These are phyloP conservation scores for Boeremia exigua DNA, from an alignment of 2,329 filamentous ascomycete genomes.

Conservation along the genomic window DNA sequence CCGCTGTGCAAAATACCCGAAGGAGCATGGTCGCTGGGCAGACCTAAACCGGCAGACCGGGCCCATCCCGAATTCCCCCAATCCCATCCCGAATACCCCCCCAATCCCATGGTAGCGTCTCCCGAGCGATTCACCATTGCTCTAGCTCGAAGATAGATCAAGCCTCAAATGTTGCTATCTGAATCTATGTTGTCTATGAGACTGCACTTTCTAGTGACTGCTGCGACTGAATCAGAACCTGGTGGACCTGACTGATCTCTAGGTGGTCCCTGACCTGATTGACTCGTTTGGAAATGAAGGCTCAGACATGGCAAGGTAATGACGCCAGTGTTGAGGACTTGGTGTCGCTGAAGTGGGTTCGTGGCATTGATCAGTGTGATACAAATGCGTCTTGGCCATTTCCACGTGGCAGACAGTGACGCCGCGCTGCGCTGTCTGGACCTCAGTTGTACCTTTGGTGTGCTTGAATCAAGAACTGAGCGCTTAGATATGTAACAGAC, in stretches of 20 bases:
- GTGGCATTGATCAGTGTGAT: slow-evolving; percentile 17
- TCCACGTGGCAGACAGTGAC: slow-evolving; percentile 16
- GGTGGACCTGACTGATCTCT: slow-evolving; percentile 1
- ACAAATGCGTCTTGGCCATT: slow-evolving; percentile 10
- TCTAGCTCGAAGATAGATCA: slow-evolving; percentile 9
- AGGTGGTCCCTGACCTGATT: slow-evolving; percentile 7
- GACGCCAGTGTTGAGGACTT: slow-evolving; percentile 11
- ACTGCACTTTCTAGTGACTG: not conserved
- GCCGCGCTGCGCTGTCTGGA: slow-evolving; percentile 10
- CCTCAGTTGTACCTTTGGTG: not conserved
- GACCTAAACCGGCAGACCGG: slow-evolving; percentile 27
- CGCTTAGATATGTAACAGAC: slow-evolving; percentile 1
- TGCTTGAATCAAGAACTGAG: not conserved
- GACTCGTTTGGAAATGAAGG: slow-evolving; percentile 14
- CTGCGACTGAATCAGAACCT: not conserved
- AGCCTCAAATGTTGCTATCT: slow-evolving; percentile 18
- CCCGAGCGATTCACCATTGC: slow-evolving; percentile 18
- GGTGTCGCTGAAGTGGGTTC: slow-evolving; percentile 12
- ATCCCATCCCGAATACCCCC: slow-evolving; percentile 15
- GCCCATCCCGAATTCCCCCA: slow-evolving; percentile 26
- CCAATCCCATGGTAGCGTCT: slow-evolving; percentile 33
- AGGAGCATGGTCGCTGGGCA: slow-evolving; percentile 25
- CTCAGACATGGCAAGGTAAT: slow-evolving; percentile 13
- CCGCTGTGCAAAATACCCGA: slow-evolving; percentile 21
- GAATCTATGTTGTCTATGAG: slow-evolving; percentile 1